Base-by-base conservation (phyloP, 345 rosid genomes). In the Gossypium sturtianum region DNA sequence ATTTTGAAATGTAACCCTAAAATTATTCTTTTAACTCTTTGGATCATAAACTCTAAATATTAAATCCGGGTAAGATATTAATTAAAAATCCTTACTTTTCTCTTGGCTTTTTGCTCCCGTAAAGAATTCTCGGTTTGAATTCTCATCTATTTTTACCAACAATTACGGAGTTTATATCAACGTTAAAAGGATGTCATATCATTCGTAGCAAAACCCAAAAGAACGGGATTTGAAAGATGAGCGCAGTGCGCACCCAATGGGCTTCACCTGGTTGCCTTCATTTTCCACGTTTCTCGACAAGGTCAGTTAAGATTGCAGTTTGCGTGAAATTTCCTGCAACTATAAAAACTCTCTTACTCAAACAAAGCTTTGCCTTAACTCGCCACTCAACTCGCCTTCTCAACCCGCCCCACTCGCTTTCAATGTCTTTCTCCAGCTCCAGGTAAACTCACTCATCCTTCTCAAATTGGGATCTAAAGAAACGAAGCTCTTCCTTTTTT, bases 331-430 rank as follows among this genome's bases (percentile, higher is more conserved):
- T 23, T 45, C 62, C 20, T 25, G 67, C 38, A 23, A 11, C 78
- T 38, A 52, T 62, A 74, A 64, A 27, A 57, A 47, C 13, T 47
- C 19, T 62, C 66, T 41, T 38, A 4, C 12, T 52, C 49, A 8
- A 54, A 19, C 61, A 5, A 48, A 38, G 25, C 62, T 53, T 54
- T 23, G 19, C 70, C 63, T 72, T 23, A 61, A 76, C 76, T 68
- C 74, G 73, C 65, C 48, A 9, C 62, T 22, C 29, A 19, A 74
- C 79, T 78, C 85, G 34, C 48, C 75, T 51, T 2, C 48, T 59
- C 75, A 76, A 68, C 57, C 38, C 77, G 48, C 71, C 72, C 22
- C 63, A 63, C 34, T 67, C 71, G 23, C 25, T 71, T 9, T 51
- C 70, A 45, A 71, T 74, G 75, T 16, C 77, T 9, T 56, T 49